Evolutionary conservation across 2,329 filamentous ascomycete genomes (phyloP).

Genomic region (Penicillium hesseltinei): DNA sequence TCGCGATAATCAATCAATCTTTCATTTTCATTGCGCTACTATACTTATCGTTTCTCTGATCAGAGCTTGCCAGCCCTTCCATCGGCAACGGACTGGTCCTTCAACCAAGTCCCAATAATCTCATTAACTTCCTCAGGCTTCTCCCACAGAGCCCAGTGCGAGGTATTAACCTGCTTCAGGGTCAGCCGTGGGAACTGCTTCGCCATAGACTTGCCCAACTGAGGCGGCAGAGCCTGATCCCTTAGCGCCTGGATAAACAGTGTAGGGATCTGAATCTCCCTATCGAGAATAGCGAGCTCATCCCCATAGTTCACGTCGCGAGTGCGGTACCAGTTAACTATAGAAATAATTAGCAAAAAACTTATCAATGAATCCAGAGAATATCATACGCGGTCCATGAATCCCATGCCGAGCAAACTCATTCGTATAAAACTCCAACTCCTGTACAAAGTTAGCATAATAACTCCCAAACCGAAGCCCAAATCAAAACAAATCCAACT

Average conservation of each 20-base stretch:
- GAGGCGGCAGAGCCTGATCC: constrained; percentile 70
- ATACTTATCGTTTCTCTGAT: neutral
- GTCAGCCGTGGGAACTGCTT: constrained; percentile 63
- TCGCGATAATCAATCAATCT: constrained; percentile 1
- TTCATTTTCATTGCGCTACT: neutral
- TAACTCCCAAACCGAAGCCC: neutral
- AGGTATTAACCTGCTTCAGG: constrained; percentile 62
- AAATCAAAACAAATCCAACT: constrained; percentile 11
- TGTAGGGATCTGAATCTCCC: constrained; percentile 59
- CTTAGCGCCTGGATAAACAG: constrained; percentile 71
- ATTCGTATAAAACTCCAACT: constrained; percentile 73
- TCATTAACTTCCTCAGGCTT: constrained; percentile 67
- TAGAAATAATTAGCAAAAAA: neutral
- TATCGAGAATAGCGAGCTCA: constrained; percentile 51
- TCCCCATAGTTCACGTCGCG: constrained; percentile 72
- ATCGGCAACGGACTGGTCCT: constrained; percentile 51
- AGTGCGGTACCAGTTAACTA: constrained; percentile 83
- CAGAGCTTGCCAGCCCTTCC: constrained; percentile 47
- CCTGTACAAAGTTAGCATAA: constrained; percentile 36
- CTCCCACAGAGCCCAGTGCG: constrained; percentile 84
- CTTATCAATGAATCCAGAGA: neutral
- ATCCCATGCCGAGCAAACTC: constrained; percentile 72
- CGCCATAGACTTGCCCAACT: constrained; percentile 71
- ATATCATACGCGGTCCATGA: constrained; percentile 63
- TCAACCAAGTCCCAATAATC: constrained; percentile 66